Evolutionary conservation across 768 basidiomycete species (phyloP).

Genomic region (Leccinum obscurum): DNA sequence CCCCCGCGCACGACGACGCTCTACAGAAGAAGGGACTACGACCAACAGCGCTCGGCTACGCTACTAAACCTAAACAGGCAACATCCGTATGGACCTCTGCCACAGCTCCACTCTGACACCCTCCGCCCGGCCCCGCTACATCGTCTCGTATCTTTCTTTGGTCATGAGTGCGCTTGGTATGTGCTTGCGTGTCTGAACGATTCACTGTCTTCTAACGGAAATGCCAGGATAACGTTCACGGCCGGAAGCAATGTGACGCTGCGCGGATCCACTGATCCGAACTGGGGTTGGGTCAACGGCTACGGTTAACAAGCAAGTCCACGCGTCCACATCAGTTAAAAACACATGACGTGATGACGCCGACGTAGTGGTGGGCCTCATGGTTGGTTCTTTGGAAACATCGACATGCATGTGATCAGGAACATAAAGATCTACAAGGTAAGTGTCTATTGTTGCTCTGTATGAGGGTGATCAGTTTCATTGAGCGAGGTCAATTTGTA

Average conservation of each 20-base stretch:
- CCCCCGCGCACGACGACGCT: too few relatives aligned
- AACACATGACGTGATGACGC: neutral
- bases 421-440: constrained; percentile 62
- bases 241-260: constrained; percentile 61
- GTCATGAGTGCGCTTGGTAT: neutral
- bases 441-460: neutral
- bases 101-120: too few relatives aligned
- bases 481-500: constrained; percentile 18
- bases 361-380: constrained; percentile 33
- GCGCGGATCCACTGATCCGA: constrained; percentile 50
- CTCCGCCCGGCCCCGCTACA: too few relatives aligned
- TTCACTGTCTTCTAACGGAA: neutral
- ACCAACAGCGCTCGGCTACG: too few relatives aligned
- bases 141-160: neutral
- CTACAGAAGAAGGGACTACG: too few relatives aligned
- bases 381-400: constrained; percentile 33
- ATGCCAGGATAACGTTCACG: constrained; percentile 50
- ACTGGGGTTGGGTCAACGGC: constrained; percentile 67
- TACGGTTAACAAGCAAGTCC: constrained; percentile 52
- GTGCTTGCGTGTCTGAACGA: neutral
- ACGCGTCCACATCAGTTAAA: neutral
- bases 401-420: constrained; percentile 52
- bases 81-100: too few relatives aligned
- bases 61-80: too few relatives aligned
- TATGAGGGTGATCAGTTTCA: neutral